phyloP scores from a whole-genome alignment of 1,284 basidiomycete genomes.

The Marasmius tenuissimus region DNA sequence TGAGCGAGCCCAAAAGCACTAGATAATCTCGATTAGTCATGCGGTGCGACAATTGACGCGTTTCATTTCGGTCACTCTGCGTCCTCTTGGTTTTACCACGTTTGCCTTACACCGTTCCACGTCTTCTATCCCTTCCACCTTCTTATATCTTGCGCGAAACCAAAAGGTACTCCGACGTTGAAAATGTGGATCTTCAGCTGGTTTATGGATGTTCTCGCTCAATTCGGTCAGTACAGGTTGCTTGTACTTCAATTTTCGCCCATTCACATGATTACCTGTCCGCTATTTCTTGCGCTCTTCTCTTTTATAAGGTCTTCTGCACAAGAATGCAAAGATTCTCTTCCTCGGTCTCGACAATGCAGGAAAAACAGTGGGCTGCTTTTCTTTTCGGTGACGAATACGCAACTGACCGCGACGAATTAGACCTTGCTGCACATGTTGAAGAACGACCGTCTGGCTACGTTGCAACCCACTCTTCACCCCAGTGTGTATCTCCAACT shows the following conservation, averaged over 20 bases:
- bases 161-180: background rate
- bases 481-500: constrained; percentile 68
- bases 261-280: background rate
- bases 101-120: background rate
- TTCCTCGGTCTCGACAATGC: constrained; percentile 99
- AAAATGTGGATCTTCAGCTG: constrained; percentile 87
- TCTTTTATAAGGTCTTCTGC: constrained; percentile 73
- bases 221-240: constrained; percentile 64
- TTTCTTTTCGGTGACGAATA: too few species aligned
- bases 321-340: constrained; percentile 99
- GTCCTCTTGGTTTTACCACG: background rate
- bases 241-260: constrained; percentile 4
- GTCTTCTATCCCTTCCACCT: constrained; percentile 19
- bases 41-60: background rate
- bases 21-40: background rate
- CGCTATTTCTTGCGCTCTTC: background rate
- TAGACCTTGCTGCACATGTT: constrained; percentile 99
- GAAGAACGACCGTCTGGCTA: constrained; percentile 98
- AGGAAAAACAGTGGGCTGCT: constrained; percentile 87
- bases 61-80: background rate
- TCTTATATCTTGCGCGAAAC: constrained; percentile 2
- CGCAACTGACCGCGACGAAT: background rate
- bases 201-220: constrained; percentile 93
- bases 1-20: background rate
- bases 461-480: constrained; percentile 97